Conservation (phyloP, 345 rosid genomes). For the Pistacia vera region DNA sequence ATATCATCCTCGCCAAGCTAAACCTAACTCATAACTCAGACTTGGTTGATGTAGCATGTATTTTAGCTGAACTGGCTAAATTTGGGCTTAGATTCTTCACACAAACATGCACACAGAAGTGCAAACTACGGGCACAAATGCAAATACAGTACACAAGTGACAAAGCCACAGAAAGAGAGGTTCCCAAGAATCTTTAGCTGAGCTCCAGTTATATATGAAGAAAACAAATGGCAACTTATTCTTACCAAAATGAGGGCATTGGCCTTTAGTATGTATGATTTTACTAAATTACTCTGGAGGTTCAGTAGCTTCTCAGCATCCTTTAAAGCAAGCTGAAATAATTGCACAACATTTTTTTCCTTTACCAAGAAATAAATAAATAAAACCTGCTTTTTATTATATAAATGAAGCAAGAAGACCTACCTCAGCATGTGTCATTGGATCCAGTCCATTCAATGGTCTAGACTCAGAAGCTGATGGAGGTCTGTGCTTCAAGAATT, state of each 20-base stretch:
- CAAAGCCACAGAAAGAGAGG: constrained; percentile 3
- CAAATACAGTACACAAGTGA: neutral
- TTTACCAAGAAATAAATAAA: too few relatives aligned
- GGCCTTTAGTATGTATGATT: constrained; percentile 64
- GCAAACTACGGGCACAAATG: neutral
- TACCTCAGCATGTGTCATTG: constrained; percentile 94
- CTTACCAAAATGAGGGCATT: constrained; percentile 79
- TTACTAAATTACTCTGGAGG: constrained; percentile 52
- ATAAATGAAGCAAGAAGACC: constrained; percentile 28
- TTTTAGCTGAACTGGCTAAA: neutral
- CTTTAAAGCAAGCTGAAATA: constrained; percentile 81
- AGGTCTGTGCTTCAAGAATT: constrained; percentile 68
- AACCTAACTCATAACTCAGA: neutral
- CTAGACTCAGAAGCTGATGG: constrained; percentile 69
- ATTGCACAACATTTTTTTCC: constrained; percentile 7
- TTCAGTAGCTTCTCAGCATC: constrained; percentile 86
- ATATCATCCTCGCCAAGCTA: neutral
- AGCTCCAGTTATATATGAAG: neutral
- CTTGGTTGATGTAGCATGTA: neutral
- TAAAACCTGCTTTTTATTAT: neutral
- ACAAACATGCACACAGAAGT: neutral
- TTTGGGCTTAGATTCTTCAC: neutral
- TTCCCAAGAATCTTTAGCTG: constrained; percentile 8
- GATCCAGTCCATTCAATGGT: constrained; percentile 87
- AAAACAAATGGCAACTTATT: neutral